phyloP scores from a whole-genome alignment of 2,329 filamentous ascomycete species.

The Cercospora sesami region DNA sequence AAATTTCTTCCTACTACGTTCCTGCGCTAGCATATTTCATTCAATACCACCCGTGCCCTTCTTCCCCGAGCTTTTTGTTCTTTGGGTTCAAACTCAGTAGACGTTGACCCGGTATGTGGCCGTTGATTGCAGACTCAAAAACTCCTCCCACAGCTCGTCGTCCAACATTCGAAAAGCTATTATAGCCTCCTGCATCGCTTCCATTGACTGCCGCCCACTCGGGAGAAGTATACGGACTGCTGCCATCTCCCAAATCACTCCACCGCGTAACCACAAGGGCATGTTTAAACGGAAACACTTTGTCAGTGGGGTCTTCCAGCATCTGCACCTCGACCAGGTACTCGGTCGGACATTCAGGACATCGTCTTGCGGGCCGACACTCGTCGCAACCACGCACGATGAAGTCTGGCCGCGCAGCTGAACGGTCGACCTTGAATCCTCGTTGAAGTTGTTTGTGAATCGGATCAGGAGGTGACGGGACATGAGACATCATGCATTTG shows the following conservation, averaged over 20 bases:
- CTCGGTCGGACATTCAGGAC: conserved; percentile 62
- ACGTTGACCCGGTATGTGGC: conserved; percentile 57
- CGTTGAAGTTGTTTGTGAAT: conserved; percentile 47
- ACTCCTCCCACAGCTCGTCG: conserved; percentile 58
- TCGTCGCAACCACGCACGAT: conserved; percentile 55
- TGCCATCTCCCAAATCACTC: conserved; percentile 61
- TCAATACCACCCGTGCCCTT: conserved; percentile 54
- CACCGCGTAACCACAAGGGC: conserved; percentile 62
- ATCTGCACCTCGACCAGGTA: conserved; percentile 63
- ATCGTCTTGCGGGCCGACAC: conserved; percentile 61
- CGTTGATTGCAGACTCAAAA: conserved; percentile 58
- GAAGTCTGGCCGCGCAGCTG: conserved; percentile 43
- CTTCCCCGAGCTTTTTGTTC: conserved; percentile 55
- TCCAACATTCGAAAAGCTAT: conserved; percentile 57
- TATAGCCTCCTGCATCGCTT: conserved; percentile 44
- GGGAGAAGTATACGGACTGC: conserved; percentile 47
- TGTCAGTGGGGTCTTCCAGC: conserved; percentile 53
- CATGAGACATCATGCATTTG: conserved; percentile 62
- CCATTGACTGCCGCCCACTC: conserved; percentile 61
- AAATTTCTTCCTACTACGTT: neutral
- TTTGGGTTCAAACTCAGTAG: conserved; percentile 61
- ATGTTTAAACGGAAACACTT: conserved; percentile 56
- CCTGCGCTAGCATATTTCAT: neutral
- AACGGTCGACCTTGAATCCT: conserved; percentile 39
- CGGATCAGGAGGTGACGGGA: conserved; percentile 50